A percentile compares a stretch with the other conserved stretches of the same genome.
Conservation (phyloP, 2,329 filamentous ascomycete genomes). For the Cercospora sojina region DNA sequence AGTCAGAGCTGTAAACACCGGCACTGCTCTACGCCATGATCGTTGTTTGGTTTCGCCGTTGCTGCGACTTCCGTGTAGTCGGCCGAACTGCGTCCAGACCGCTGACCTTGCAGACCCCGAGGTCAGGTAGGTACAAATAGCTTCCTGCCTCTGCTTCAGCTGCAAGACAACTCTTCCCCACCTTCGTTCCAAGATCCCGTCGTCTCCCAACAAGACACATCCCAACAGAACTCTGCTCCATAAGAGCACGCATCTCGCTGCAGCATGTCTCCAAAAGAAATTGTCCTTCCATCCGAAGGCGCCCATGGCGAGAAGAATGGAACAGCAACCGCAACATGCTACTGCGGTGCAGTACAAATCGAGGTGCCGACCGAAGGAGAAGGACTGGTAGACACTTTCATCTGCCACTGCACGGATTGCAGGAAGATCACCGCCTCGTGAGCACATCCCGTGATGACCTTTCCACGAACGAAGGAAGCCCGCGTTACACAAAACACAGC, state of each 20-base stretch:
- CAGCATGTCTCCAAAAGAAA: constrained; percentile 13
- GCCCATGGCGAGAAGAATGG: constrained; percentile 21
- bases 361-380: constrained; percentile 49
- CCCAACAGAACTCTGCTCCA: not conserved
- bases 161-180: not conserved
- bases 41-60: not conserved
- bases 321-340: constrained; percentile 58
- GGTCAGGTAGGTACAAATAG: not conserved
- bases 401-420: constrained; percentile 62
- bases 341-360: constrained; percentile 58
- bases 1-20: not conserved
- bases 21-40: not conserved
- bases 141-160: not conserved
- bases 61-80: not conserved
- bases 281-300: constrained; percentile 21
- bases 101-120: not conserved
- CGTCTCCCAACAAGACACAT: not conserved
- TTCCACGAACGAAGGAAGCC: no score
- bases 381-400: constrained; percentile 51
- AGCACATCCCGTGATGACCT: no score
- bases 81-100: not conserved
- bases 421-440: constrained; percentile 55
- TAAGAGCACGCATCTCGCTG: not conserved
- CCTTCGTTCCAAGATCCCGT: not conserved
- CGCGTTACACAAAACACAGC: not conserved